Base-by-base conservation (phyloP, 257 asterid species). In the Solanum ahanhuiri region DNA sequence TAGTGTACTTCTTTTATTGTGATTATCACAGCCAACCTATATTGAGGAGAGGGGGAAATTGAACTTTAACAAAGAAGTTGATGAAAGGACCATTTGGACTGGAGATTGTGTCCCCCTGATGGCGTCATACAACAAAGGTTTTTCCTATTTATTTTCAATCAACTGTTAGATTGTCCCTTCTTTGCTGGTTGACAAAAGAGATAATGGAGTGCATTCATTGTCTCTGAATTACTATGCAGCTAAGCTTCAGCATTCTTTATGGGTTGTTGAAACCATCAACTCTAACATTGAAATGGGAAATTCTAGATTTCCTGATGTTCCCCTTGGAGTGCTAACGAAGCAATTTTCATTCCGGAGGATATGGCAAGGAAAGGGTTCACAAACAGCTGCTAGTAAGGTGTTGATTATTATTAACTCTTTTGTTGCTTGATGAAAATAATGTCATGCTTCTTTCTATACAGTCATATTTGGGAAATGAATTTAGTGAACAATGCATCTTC, bases 331-430 rank as follows among this genome's bases (percentile, higher is more conserved):
- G 89, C 87, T 83, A 63, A 70, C 88, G 22, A 94, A 93, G 90
- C 95, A 89, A 88, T 90, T 90, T 90, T 88, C 91, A 54, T 94
- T 96, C 87, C 92, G 99, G 89, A 92, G 96, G 92, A 94, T 95
- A 93, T 96, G 98, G 98, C 98, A 94, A 90, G 98, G 98, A 91
- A 96, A 93, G 91, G 98, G 93, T 60, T 94, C 98, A 87, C 95
- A 92, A 85, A 89, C 91, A 66, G 95, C 99, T 90, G 96, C 98
- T 92, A 93, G 92, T 90, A 93, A 96, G 99, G 99, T 95, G 93
- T 88, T 86, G 77, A 75, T 87, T 91, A 37, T 82, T 88, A 73
- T 85, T 22, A 30, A n/a, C 81, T 88, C 66, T 85, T 89, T 88
- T 86, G 86, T 66, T 88, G 83, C 88, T 63, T 79, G 37, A 79